A percentile compares a stretch with the other conserved stretches of the same genome.
These are phyloP conservation scores for Sparassis latifolia DNA, from an alignment of 1,284 basidiomycete genomes.

Conservation along the genomic window DNA sequence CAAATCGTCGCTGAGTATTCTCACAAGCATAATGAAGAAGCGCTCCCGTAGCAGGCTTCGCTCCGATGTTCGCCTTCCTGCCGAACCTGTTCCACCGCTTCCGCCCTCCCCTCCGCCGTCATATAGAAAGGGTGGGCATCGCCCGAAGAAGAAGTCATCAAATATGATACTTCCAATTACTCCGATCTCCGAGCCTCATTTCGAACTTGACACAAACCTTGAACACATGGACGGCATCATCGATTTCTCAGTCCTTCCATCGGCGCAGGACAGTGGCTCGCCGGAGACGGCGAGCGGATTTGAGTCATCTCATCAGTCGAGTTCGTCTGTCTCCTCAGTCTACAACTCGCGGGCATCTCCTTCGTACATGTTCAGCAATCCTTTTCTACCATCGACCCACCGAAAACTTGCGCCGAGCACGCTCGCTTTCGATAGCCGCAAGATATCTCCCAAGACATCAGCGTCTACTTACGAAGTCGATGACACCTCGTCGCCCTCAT, in stretches of 20 bases:
- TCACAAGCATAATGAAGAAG: slow-evolving; percentile 24
- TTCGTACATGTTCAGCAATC: slow-evolving; percentile 20
- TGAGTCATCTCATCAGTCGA: slow-evolving; percentile 20
- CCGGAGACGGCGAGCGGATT: slow-evolving; percentile 31
- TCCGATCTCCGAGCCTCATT: slow-evolving; percentile 20
- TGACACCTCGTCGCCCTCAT: slow-evolving; percentile 32
- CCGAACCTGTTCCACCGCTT: slow-evolving; percentile 14
- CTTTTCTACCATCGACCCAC: slow-evolving; percentile 24
- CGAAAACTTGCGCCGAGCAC: slow-evolving; percentile 14
- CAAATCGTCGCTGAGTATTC: slow-evolving; percentile 14
- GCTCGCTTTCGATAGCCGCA: slow-evolving; percentile 25
- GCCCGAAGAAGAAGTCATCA: slow-evolving; percentile 19
- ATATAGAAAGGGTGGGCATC: slow-evolving; percentile 13
- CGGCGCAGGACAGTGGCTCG: slow-evolving; percentile 28
- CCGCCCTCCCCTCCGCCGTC: slow-evolving; percentile 31
- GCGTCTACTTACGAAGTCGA: slow-evolving; percentile 8
- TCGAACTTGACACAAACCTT: slow-evolving; percentile 72
- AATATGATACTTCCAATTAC: slow-evolving; percentile 11
- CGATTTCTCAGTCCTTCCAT: slow-evolving; percentile 35
- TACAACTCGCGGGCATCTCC: slow-evolving; percentile 18
- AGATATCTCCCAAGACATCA: slow-evolving; percentile 46
- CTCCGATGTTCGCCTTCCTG: slow-evolving; percentile 13
- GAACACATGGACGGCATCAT: slow-evolving; percentile 84
- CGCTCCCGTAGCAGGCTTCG: slow-evolving; percentile 26
- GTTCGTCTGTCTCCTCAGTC: slow-evolving; percentile 21